Evolutionary conservation across 768 basidiomycete genomes (phyloP).

Genomic region (Holtermanniella nyarrowii): DNA sequence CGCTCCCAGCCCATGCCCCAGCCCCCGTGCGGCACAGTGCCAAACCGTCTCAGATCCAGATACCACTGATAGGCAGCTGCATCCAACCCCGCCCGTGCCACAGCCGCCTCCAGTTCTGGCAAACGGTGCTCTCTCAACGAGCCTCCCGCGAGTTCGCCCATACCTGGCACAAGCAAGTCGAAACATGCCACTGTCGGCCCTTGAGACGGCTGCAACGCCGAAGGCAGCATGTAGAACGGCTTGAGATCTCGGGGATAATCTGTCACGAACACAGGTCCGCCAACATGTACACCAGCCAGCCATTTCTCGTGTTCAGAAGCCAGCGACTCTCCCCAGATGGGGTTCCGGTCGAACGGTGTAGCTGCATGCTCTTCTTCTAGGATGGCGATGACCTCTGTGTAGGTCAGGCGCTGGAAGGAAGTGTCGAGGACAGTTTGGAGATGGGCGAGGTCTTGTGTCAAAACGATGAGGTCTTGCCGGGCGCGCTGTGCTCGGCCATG

Average conservation of each 20-base stretch:
- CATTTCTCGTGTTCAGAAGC: conserved; percentile 89
- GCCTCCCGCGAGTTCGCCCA: conserved; percentile 87
- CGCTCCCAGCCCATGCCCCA: conserved; percentile 95
- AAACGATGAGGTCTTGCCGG: conserved; percentile 7
- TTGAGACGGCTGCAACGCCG: conserved; percentile 38
- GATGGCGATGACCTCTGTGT: conserved; percentile 60
- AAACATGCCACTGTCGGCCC: conserved; percentile 76
- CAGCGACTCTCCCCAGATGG: conserved; percentile 60
- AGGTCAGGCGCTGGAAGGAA: conserved; percentile 65
- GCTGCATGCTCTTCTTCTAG: conserved; percentile 42
- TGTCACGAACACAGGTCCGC: conserved; percentile 78
- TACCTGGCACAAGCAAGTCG: conserved; percentile 74
- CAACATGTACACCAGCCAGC: conserved; percentile 59
- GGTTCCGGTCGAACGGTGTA: conserved; percentile 49
- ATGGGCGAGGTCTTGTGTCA: conserved; percentile 10
- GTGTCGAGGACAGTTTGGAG: conserved; percentile 43
- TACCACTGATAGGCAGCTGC: conserved; percentile 50
- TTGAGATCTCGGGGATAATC: conserved; percentile 76
- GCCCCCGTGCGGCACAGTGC: conserved; percentile 84
- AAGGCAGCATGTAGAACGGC: conserved; percentile 81
- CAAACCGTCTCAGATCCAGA: conserved; percentile 67
- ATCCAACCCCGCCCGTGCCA: conserved; percentile 48
- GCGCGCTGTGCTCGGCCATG: conserved; percentile 3
- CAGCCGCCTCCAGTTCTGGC: conserved; percentile 38
- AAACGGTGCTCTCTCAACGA: conserved; percentile 55